phyloP scores from a whole-genome alignment of 2,329 filamentous ascomycete species.

The Daldinia eschscholtzii region DNA sequence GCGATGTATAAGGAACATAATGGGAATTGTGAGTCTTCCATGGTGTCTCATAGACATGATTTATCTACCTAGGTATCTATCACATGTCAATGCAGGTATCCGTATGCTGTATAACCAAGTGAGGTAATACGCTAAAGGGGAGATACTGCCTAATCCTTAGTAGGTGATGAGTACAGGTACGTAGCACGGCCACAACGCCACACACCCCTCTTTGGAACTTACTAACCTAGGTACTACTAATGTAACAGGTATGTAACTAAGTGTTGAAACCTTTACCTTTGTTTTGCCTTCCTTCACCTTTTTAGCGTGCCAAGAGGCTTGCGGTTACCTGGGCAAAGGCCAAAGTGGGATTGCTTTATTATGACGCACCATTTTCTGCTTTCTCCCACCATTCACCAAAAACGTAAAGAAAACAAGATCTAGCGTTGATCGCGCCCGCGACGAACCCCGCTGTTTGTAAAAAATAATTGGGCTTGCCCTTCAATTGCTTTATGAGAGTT shows the following conservation, averaged over 20 bases:
- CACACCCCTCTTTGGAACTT: background rate
- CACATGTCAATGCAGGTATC: conserved; percentile 1
- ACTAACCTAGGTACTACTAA: too few species aligned
- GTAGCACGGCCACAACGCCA: background rate
- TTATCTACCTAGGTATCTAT: too few species aligned
- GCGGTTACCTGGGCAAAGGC: conserved; percentile 37
- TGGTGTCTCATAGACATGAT: background rate
- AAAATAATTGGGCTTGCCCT: conserved; percentile 9
- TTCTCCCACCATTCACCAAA: conserved; percentile 14
- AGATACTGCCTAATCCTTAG: conserved; percentile 16
- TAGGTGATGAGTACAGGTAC: too few species aligned
- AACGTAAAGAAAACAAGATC: conserved; percentile 18
- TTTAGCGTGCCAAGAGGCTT: conserved; percentile 3
- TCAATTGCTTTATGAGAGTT: conserved; percentile 10
- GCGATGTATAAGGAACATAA: conserved; percentile 1
- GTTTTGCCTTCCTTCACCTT: background rate
- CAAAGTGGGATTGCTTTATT: conserved; percentile 36
- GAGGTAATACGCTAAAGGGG: conserved; percentile 11
- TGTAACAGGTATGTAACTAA: too few species aligned
- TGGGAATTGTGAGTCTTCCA: background rate
- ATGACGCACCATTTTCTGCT: conserved; percentile 40
- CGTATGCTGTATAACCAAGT: background rate
- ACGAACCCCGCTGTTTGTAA: conserved; percentile 24
- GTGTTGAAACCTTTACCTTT: background rate
- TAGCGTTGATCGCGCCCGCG: conserved; percentile 23